Evolutionary conservation across 2,329 filamentous ascomycete genomes (phyloP).

Genomic region (Penicillium crustosum): DNA sequence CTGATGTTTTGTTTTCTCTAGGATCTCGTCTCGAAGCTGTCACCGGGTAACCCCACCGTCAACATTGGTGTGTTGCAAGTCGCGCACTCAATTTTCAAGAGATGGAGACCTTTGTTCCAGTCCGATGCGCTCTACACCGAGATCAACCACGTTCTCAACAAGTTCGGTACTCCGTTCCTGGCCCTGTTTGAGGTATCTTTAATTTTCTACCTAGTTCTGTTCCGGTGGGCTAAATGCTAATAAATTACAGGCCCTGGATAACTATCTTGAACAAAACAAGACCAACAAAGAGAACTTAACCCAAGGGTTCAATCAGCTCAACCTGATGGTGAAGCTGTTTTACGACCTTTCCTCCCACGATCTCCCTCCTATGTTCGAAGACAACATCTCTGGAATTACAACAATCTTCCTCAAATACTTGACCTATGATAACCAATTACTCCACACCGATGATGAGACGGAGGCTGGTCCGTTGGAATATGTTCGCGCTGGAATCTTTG

Average conservation of each 20-base stretch:
- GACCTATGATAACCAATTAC: constrained; percentile 77
- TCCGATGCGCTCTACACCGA: constrained; percentile 92
- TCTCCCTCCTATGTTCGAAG: constrained; percentile 89
- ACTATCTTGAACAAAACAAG: constrained; percentile 68
- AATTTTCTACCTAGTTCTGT: not conserved
- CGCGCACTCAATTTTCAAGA: constrained; percentile 94
- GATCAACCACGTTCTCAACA: constrained; percentile 89
- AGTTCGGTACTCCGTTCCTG: constrained; percentile 82
- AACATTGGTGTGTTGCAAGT: constrained; percentile 96
- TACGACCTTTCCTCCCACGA: constrained; percentile 98
- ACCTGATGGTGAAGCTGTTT: constrained; percentile 85
- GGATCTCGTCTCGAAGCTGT: constrained; percentile 87
- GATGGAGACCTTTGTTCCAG: constrained; percentile 91
- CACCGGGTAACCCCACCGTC: constrained; percentile 73
- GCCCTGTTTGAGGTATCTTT: constrained; percentile 68
- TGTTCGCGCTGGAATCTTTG: constrained; percentile 91
- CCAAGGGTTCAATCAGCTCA: constrained; percentile 79
- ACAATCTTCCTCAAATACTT: constrained; percentile 88
- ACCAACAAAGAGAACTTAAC: constrained; percentile 72
- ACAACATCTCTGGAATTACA: constrained; percentile 75
- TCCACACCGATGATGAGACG: constrained; percentile 83
- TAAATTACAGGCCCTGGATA: constrained; percentile 45
- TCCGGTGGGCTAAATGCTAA: constrained; percentile 13
- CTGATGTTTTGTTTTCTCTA: constrained; percentile 32
- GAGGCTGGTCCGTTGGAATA: constrained; percentile 82